Percentiles rank a stretch among this genome's conserved stretches.
Evolutionary conservation across 345 rosid species (phyloP).

Genomic region (Salix udensis): DNA sequence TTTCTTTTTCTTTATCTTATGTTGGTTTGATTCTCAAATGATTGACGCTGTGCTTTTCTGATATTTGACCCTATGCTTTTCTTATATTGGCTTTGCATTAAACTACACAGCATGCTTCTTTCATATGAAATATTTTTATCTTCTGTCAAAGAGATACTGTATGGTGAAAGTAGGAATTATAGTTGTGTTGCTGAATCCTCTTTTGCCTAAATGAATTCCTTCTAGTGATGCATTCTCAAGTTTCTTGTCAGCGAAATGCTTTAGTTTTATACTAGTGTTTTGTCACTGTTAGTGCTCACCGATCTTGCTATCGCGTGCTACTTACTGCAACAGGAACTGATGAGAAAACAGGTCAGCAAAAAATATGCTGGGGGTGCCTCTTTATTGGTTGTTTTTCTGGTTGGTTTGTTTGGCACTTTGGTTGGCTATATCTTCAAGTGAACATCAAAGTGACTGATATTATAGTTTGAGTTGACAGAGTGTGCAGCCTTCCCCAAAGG

Average conservation of each 20-base stretch:
- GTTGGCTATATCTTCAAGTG: conserved; percentile 56
- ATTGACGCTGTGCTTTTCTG: neutral
- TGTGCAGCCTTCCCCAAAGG: neutral
- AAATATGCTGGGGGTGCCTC: conserved; percentile 46
- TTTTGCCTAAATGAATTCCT: neutral
- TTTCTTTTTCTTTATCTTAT: neutral
- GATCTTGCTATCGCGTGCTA: neutral
- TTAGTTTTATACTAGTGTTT: neutral
- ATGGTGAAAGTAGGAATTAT: neutral
- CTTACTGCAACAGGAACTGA: conserved; percentile 44
- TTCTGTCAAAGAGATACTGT: neutral
- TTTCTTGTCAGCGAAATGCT: neutral
- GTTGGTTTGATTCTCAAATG: neutral
- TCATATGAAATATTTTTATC: neutral
- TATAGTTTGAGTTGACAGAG: neutral
- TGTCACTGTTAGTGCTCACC: neutral
- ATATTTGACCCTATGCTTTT: neutral
- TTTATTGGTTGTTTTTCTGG: conserved; percentile 41
- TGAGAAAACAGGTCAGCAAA: conserved; percentile 48
- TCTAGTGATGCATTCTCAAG: neutral
- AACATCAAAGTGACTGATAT: conserved; percentile 2
- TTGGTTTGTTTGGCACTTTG: conserved; percentile 54
- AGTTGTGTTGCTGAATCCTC: neutral
- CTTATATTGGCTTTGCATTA: neutral
- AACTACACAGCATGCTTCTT: neutral